Base-by-base conservation (phyloP, 257 asterid genomes). In the Solanum appendiculatum region DNA sequence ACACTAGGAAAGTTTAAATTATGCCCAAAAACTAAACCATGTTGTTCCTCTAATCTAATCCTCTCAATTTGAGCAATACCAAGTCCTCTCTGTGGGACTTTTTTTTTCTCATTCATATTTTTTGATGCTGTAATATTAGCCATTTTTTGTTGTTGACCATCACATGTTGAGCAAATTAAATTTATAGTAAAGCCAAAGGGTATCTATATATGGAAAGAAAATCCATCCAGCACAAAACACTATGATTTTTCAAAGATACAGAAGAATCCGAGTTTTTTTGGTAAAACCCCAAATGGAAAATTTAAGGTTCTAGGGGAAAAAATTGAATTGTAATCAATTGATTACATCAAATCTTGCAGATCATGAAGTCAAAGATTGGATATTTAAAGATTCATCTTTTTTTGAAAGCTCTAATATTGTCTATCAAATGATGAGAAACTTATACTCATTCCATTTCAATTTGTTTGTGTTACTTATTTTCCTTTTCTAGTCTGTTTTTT, bases 51-150 rank as follows among this genome's bases (percentile, higher is more conserved):
- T 20, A 91, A 60, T 60, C 94, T 95, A 89, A 96, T 94, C 89
- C 91, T 96, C 84, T 96, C 99, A 60, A 96, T 95, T 91, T 96
- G 98, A 40, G 98, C 99, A 86, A 96, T 98, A 82, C 99, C 98
- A 63, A 96, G 89, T 14, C 98, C 99, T 87, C 99, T 94, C 82
- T 95, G 99, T 5, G 98, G 98, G 2, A 94, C 91, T 73, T 94
- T 96, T 84, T 93, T 96, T 10, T 88, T 96, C 89, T 94, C 14
- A 69, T 69, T 96, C 88, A 86, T 86, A 88, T 91, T 95, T 85
- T 92, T 93, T 15, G 92, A 89, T 84, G 91, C 86, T 91, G 8
- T 80, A 25, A 60, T 75, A 42, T 54, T 92, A 74, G 87, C 95
- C 93, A 98, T 94, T 94, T 64, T 20, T 74, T 82, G 15, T 63